Conservation (phyloP, 768 basidiomycete species). For the Lactarius hatsudake region DNA sequence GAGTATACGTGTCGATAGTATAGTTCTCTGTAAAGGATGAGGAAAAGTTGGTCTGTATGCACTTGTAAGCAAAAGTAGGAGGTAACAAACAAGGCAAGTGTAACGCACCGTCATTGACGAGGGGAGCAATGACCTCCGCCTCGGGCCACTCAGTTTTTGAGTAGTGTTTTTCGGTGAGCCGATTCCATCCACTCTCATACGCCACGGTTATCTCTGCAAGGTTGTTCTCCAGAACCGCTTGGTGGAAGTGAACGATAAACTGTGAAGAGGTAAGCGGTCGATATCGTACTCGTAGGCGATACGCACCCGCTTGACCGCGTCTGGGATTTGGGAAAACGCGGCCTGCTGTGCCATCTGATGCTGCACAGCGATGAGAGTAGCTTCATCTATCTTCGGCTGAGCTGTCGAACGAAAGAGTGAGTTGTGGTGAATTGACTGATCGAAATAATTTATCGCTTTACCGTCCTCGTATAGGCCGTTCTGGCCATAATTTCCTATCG, state of each 20-base stretch:
- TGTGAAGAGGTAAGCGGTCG: constrained; percentile 33
- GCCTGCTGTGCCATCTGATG: constrained; percentile 83
- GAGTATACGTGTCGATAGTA: constrained; percentile 97
- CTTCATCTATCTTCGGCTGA: constrained; percentile 68
- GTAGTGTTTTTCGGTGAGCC: constrained; percentile 95
- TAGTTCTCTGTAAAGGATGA: constrained; percentile 94
- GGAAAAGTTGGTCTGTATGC: constrained; percentile 79
- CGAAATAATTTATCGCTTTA: constrained; percentile 31
- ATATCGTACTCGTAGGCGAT: background rate
- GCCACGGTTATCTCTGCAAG: constrained; percentile 86
- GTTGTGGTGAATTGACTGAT: background rate
- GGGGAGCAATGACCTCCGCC: constrained; percentile 89
- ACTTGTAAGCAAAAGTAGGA: background rate
- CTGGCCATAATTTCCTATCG: constrained; percentile 68
- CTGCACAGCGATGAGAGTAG: constrained; percentile 68
- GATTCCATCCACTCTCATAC: constrained; percentile 97
- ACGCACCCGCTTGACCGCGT: constrained; percentile 83
- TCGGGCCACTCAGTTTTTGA: constrained; percentile 95
- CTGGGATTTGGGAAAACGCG: constrained; percentile 80
- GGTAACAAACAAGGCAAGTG: background rate
- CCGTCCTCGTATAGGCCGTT: constrained; percentile 67
- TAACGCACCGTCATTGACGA: constrained; percentile 84
- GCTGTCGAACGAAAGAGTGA: constrained; percentile 27
- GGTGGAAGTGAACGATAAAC: constrained; percentile 95
- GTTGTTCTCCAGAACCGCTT: constrained; percentile 90